Conservation (phyloP, 805 yeast genomes). For the Scheffersomyces amazonensis region DNA sequence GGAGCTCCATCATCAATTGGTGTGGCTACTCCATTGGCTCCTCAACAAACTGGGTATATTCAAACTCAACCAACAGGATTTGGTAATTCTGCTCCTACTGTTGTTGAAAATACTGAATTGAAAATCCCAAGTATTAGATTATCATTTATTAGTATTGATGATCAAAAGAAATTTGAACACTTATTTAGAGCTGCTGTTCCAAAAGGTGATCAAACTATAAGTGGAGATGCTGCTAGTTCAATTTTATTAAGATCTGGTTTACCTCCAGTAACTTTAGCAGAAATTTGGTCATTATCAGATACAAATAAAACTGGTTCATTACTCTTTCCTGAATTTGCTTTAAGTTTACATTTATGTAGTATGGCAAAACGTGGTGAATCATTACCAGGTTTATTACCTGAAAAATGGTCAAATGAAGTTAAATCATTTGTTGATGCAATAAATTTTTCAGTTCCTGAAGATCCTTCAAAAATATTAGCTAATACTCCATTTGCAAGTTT, state of each 20-base stretch:
- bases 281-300: conserved; percentile 90
- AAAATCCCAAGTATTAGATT: conserved; percentile 75
- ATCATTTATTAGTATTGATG: conserved; percentile 79
- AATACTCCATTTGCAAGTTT: conserved; percentile 42
- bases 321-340: conserved; percentile 90
- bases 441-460: conserved; percentile 71
- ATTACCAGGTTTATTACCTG: conserved; percentile 71
- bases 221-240: conserved; percentile 73
- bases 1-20: conserved; percentile 7
- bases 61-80: conserved; percentile 49
- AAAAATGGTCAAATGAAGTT: conserved; percentile 76
- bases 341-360: conserved; percentile 85
- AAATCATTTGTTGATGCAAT: conserved; percentile 87
- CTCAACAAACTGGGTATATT: conserved; percentile 35
- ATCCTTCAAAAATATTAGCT: conserved; percentile 35
- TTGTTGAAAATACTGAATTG: conserved; percentile 52
- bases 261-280: conserved; percentile 70
- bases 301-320: conserved; percentile 81
- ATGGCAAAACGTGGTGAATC: conserved; percentile 73
- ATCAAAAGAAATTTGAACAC: conserved; percentile 83
- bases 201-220: conserved; percentile 62
- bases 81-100: conserved; percentile 18
- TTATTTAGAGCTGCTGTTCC: conserved; percentile 78
- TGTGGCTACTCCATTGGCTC: conserved; percentile 15
- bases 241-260: conserved; percentile 79